Evolutionary conservation across 805 yeast species (phyloP).

Genomic region (Tetrapisispora fleetii): DNA sequence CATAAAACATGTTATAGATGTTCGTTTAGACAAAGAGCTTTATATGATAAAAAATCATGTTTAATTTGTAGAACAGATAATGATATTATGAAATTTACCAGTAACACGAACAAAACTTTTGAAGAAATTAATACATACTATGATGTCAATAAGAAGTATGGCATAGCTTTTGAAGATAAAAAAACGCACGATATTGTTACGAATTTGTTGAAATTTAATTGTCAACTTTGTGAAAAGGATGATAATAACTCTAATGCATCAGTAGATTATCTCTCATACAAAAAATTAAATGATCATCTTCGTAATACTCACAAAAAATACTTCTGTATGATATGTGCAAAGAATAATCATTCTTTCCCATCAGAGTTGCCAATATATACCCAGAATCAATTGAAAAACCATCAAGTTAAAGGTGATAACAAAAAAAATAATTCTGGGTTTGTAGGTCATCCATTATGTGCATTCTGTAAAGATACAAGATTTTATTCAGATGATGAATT

Average conservation of each 20-base stretch:
- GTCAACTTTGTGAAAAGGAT: constrained; percentile 38
- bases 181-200: constrained; percentile 41
- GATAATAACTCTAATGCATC: constrained; percentile 4
- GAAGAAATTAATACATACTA: constrained; percentile 31
- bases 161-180: constrained; percentile 49
- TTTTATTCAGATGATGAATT: constrained; percentile 87
- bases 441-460: constrained; percentile 82
- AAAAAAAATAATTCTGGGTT: constrained; percentile 40
- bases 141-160: constrained; percentile 31
- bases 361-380: constrained; percentile 57
- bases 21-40: constrained; percentile 70
- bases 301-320: constrained; percentile 50
- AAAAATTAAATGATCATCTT: constrained; percentile 55
- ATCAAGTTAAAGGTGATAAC: constrained; percentile 63
- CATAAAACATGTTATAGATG: constrained; percentile 80
- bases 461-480: constrained; percentile 60
- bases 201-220: constrained; percentile 42
- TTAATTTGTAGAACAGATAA: constrained; percentile 75
- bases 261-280: constrained; percentile 39
- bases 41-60: constrained; percentile 67
- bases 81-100: constrained; percentile 47
- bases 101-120: constrained; percentile 31
- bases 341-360: constrained; percentile 69
- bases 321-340: constrained; percentile 68
- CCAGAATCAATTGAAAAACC: constrained; percentile 53